Base-by-base conservation (phyloP, 495 filamentous ascomycete genomes). In the Cercophora sp. region DNA sequence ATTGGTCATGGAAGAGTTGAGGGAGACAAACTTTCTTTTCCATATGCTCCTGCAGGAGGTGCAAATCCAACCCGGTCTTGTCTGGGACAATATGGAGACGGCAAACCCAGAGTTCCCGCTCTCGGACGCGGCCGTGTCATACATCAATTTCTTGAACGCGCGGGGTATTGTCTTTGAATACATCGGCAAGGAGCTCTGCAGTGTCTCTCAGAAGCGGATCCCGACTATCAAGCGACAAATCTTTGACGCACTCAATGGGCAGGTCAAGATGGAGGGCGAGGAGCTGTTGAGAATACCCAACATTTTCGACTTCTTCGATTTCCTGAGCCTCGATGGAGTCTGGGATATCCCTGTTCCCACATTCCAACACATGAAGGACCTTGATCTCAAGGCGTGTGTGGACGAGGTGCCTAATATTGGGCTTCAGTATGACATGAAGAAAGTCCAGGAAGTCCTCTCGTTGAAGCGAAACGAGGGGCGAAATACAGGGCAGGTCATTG, bases 271-370 rank as follows among this genome's bases (percentile, higher is more conserved):
- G 22, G 80, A 86, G 0, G 79, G 79, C 26, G 80, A 83, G 8
- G 79, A 85, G 34, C 72, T 79, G n/a, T 59, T 84, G 23, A 61
- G 69, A 11, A 86, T 87, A 40, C 78, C 84, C 3, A 87, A 85
- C 5, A 78, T 97, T 11, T 94, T 96, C 66, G 94, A 96, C 56
- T 79, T 96, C 18, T 90, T 96, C 51, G 94, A 97, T 69, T 96
- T 97, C 51, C 76, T 90, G 25, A 85, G 91, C 49, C 66, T 88
- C 6, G 83, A 91, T 35, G 74, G 83, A 35, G 46, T 72, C 2
- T 76, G 76, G 54, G 56, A 73, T 31, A 61, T 77, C 27, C 49
- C 68, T 8, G 48, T 60, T 2, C 84, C 87, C 6, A 51, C 72
- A 10, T 68, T 83, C 16, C 64, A 65, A 8, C 72, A 79, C 31